Conservation (phyloP, 2,329 filamentous ascomycete genomes). For the Cadophora gregata region DNA sequence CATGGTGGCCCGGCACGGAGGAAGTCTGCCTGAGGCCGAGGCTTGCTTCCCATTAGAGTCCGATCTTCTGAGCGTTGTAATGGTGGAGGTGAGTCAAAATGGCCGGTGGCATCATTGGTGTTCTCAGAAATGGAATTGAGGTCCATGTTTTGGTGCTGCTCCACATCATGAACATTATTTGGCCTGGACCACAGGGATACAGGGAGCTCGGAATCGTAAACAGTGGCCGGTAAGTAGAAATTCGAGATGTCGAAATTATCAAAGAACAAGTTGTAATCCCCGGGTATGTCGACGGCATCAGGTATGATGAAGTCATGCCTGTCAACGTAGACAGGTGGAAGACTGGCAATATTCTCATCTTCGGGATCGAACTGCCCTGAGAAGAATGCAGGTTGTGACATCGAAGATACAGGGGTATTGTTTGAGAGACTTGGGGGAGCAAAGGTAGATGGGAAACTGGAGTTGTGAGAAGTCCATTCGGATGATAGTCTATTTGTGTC, state of each 20-base stretch:
- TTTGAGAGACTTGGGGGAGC: not conserved
- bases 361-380: not conserved
- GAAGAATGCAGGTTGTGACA: conserved; percentile 10
- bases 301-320: conserved; percentile 13
- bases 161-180: conserved; percentile 41
- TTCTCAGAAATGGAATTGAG: not conserved
- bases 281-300: conserved; percentile 45
- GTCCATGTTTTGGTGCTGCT: conserved; percentile 12
- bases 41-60: conserved; percentile 21
- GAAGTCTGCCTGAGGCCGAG: conserved; percentile 22
- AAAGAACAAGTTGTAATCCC: conserved; percentile 65
- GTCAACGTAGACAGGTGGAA: conserved; percentile 4
- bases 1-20: conserved; percentile 43
- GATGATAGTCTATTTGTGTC: not conserved
- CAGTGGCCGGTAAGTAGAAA: conserved; percentile 59
- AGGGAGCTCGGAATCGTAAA: conserved; percentile 59
- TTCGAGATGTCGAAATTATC: conserved; percentile 59
- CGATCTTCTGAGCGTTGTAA: conserved; percentile 17
- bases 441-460: not conserved
- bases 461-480: conserved; percentile 4
- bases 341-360: conserved; percentile 4
- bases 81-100: conserved; percentile 23
- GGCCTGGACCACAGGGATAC: conserved; percentile 58
- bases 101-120: conserved; percentile 20
- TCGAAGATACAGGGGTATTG: not conserved